Evolutionary conservation across 495 filamentous ascomycete genomes (phyloP), one percentile per base, ranked within the genome.

Genomic region (Durotheca rogersii): DNA sequence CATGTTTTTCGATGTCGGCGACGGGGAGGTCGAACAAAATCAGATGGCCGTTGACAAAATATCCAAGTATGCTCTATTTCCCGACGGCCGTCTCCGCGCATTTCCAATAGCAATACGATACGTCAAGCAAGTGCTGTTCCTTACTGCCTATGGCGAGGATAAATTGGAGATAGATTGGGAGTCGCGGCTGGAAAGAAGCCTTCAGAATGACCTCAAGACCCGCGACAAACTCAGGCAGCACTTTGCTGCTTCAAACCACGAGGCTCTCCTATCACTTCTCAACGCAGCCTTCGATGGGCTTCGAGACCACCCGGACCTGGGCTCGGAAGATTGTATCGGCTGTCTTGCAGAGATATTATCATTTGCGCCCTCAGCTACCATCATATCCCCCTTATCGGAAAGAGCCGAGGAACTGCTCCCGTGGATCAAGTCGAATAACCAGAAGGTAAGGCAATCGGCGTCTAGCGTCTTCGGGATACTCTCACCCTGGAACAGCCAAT

Each of bases 141-240:
- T 86, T 56, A 74, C 87, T 45, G 87, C 88, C 3, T 73, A 95
- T 30, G 70, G 71, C 9, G 70, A 76, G 6, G 74, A 86, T 12
- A 78, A 78, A 6, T 70, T 90, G 27, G 85, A 94, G 53, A 80
- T 85, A 44, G 88, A 92, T 39, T 96, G 92, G 92, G 90, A 91
- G 51, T 74, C 82, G 17, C 85, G 85, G 64, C 69, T 96, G 3
- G 87, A 89, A 56, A 76, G 81, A 10, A 68, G 84, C 0, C 73
- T 90, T 14, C 74, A 82, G 9, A 84, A 83, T 4, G 82, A 89
- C 60, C 74, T 81, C 32, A 65, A 72, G 29, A 80, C 77, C 6
- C 80, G 89, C 16, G 49, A 68, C 12, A 73, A 74, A 1, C 72
- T 95, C 7, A 80, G 74, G 56, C 52, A 58, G 41, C 79, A 72